These are phyloP conservation scores for Atkinsonella hypoxylon DNA, from an alignment of 2,329 filamentous ascomycete genomes.

Conservation along the genomic window DNA sequence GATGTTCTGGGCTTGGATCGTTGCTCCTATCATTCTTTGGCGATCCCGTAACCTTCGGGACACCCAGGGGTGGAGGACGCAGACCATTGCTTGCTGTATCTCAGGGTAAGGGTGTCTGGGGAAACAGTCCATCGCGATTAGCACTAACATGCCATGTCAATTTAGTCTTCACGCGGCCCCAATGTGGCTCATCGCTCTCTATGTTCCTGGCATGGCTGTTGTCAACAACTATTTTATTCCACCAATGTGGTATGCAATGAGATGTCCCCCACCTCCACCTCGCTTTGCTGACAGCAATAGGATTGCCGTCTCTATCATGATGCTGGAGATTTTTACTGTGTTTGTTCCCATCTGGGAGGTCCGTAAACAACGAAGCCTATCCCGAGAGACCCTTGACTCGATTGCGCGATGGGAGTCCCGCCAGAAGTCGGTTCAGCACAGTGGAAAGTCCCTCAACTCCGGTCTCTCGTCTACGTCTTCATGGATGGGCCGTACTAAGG, in stretches of 20 bases:
- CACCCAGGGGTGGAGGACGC: slow-evolving; percentile 53
- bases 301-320: slow-evolving; percentile 47
- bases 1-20: slow-evolving; percentile 49
- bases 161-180: slow-evolving; percentile 50
- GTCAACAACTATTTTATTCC: slow-evolving; percentile 46
- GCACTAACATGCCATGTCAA: background rate
- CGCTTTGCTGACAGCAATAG: slow-evolving; percentile 14
- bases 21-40: slow-evolving; percentile 50
- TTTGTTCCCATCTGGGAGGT: slow-evolving; percentile 52
- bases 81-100: slow-evolving; percentile 43
- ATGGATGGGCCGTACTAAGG: slow-evolving; percentile 24
- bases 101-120: slow-evolving; percentile 24
- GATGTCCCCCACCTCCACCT: background rate
- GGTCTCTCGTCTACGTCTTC: slow-evolving; percentile 24
- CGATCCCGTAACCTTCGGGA: slow-evolving; percentile 48
- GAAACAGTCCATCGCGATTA: background rate
- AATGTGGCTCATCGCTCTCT: slow-evolving; percentile 52
- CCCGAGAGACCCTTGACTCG: slow-evolving; percentile 34
- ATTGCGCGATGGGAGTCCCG: slow-evolving; percentile 36
- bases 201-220: slow-evolving; percentile 35
- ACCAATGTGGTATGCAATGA: slow-evolving; percentile 43
- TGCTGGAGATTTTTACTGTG: slow-evolving; percentile 52
- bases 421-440: slow-evolving; percentile 20
- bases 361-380: slow-evolving; percentile 29
- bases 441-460: slow-evolving; percentile 21